These are phyloP conservation scores for Russula compacta DNA, from an alignment of 768 basidiomycete species.

Conservation along the genomic window DNA sequence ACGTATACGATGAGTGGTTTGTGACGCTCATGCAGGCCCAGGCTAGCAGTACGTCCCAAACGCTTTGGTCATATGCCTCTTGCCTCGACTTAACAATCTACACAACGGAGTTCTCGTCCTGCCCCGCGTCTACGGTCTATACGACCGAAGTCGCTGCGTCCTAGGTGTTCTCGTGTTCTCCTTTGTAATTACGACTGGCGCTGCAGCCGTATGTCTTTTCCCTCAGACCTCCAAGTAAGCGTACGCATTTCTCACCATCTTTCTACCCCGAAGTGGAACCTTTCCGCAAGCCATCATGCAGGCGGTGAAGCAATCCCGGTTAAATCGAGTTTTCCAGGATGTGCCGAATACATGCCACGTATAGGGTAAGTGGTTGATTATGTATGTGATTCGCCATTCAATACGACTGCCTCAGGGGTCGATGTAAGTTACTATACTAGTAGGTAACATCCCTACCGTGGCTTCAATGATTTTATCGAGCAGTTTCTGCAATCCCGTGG, in stretches of 20 bases:
- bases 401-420: neutral
- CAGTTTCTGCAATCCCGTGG: no score
- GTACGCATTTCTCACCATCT: neutral
- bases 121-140: slow-evolving; percentile 6
- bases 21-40: no score
- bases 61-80: no score
- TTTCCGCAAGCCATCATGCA: neutral
- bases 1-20: no score
- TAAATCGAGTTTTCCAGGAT: neutral
- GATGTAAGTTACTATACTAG: slow-evolving; percentile 6
- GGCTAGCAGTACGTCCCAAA: neutral
- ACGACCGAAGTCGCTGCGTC: neutral
- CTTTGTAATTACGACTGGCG: neutral
- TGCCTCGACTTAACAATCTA: no score
- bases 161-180: neutral
- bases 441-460: no score
- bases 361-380: neutral
- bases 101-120: neutral
- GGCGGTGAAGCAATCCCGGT: neutral
- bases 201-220: neutral
- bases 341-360: neutral
- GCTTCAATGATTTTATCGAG: no score
- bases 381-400: neutral
- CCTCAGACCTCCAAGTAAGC: neutral
- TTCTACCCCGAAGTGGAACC: neutral